Conservation (phyloP, 495 filamentous ascomycete genomes). For the Arthonia radiata region DNA sequence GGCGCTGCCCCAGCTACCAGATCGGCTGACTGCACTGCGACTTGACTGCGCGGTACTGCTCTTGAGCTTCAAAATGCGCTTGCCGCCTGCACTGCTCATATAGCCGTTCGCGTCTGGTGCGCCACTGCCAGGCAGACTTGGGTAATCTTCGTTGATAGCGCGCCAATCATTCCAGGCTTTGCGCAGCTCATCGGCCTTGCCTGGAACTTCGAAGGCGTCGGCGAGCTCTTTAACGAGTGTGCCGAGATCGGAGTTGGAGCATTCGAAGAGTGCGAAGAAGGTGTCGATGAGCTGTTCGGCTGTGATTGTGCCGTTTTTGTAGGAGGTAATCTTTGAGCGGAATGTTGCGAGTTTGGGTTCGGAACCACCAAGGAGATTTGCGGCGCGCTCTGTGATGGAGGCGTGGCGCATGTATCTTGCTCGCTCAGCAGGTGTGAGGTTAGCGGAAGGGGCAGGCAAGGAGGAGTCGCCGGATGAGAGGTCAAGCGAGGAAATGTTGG, state of each 20-base stretch:
- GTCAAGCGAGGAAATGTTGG: too few relatives aligned
- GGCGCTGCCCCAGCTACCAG: constrained; percentile 23
- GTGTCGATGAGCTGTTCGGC: constrained; percentile 56
- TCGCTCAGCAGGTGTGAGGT: constrained; percentile 48
- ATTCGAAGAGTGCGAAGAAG: constrained; percentile 66
- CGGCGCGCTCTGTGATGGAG: constrained; percentile 65
- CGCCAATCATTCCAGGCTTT: constrained; percentile 86
- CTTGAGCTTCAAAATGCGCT: constrained; percentile 46
- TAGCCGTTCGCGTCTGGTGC: constrained; percentile 23
- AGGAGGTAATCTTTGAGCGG: constrained; percentile 51
- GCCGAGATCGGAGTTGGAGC: constrained; percentile 48
- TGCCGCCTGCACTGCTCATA: constrained; percentile 17
- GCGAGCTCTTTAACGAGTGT: constrained; percentile 81
- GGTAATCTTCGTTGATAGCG: constrained; percentile 89
- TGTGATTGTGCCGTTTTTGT: constrained; percentile 35
- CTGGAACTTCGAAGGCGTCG: constrained; percentile 69
- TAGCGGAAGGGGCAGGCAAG: too few relatives aligned
- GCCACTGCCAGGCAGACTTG: constrained; percentile 52
- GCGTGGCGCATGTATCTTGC: constrained; percentile 50
- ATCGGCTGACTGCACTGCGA: constrained; percentile 28
- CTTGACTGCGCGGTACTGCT: constrained; percentile 53
- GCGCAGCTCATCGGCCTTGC: constrained; percentile 43
- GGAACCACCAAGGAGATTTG: constrained; percentile 53
- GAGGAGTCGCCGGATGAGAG: too few relatives aligned
- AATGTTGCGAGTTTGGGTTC: constrained; percentile 46